A percentile compares a stretch with the other conserved stretches of the same genome.
Evolutionary conservation across 75 land plant genomes (phyloP).

Genomic region (Cupressus sempervirens): DNA sequence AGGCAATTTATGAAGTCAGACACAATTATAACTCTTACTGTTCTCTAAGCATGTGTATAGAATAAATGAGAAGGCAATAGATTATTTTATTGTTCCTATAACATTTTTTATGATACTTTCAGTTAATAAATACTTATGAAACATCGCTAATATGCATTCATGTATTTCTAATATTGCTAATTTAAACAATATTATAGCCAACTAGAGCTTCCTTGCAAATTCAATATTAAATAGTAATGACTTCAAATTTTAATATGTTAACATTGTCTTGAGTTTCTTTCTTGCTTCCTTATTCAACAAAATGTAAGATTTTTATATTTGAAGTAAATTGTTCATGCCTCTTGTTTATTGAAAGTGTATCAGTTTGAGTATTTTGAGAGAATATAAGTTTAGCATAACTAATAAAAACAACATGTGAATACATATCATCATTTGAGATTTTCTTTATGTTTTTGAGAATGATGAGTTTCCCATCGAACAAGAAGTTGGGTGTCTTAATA

Average conservation of each 20-base stretch:
- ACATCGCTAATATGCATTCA: not conserved
- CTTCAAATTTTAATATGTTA: not conserved
- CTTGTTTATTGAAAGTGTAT: not conserved
- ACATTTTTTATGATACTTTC: not conserved
- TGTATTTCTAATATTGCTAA: too few relatives aligned
- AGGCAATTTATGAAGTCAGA: not conserved
- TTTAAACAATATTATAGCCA: not conserved
- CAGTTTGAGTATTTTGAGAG: not conserved
- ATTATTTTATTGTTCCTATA: not conserved
- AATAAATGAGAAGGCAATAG: not conserved
- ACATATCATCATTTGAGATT: not conserved
- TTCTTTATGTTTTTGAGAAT: not conserved
- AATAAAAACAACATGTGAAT: not conserved
- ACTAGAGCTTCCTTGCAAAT: not conserved
- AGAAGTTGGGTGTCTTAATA: not conserved
- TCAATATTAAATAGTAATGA: not conserved
- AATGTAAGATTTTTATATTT: not conserved
- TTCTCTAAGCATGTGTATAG: not conserved
- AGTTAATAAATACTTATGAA: not conserved
- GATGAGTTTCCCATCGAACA: not conserved
- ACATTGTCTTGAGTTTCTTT: not conserved
- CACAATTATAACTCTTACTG: not conserved
- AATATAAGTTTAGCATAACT: not conserved
- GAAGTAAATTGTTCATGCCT: not conserved
- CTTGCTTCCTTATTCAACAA: not conserved